Evolutionary conservation across 169 alveolate genomes (phyloP).

Genomic region (Plasmodium adleri): DNA sequence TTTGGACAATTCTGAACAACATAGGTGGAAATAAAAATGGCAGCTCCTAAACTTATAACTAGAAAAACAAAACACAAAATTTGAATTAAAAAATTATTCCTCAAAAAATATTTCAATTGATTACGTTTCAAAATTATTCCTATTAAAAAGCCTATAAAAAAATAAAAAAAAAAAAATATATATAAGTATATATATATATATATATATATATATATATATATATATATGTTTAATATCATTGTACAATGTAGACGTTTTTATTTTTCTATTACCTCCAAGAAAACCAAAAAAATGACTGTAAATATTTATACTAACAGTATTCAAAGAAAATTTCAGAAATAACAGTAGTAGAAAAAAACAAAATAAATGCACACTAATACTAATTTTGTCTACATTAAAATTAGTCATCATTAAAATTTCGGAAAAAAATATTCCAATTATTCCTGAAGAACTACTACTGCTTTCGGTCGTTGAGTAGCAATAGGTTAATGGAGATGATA

Average conservation of each 20-base stretch:
- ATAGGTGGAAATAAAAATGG: constrained; percentile 54
- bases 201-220: background rate
- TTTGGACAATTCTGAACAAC: constrained; percentile 48
- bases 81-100: constrained; percentile 69
- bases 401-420: constrained; percentile 78
- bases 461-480: constrained; percentile 78
- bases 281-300: constrained; percentile 77
- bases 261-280: constrained; percentile 58
- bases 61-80: constrained; percentile 55
- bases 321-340: constrained; percentile 71
- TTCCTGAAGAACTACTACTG: constrained; percentile 72
- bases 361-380: constrained; percentile 77
- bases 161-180: background rate
- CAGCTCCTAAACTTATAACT: constrained; percentile 47
- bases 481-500: constrained; percentile 74
- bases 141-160: constrained; percentile 58
- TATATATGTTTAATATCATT: background rate
- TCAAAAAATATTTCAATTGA: constrained; percentile 72
- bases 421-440: constrained; percentile 77
- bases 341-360: constrained; percentile 69
- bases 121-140: constrained; percentile 72
- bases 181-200: background rate
- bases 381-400: constrained; percentile 77
- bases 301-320: constrained; percentile 65
- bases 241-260: background rate